A percentile compares a stretch with the other conserved stretches of the same genome.
Evolutionary conservation across 164 flowering plant genomes (phyloP).

Genomic region (Magnolia kwangsiensis): DNA sequence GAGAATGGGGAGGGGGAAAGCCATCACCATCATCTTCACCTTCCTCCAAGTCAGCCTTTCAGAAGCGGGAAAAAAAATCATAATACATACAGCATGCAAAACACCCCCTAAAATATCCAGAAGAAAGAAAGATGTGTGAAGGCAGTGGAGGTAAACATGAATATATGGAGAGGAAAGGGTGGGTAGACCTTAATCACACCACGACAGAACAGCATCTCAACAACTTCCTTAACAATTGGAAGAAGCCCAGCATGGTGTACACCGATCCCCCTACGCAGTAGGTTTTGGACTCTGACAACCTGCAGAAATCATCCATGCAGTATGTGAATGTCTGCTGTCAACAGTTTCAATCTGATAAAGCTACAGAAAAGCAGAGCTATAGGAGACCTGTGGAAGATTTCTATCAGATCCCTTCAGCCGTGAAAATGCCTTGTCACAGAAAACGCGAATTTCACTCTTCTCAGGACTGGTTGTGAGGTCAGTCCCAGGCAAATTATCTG

Average conservation of each 20-base stretch:
- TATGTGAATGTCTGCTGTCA: conserved; percentile 5
- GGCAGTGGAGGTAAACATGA: not conserved
- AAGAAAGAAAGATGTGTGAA: not conserved
- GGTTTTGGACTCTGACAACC: conserved; percentile 88
- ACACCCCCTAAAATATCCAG: not conserved
- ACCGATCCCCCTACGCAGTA: conserved; percentile 87
- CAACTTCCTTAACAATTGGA: conserved; percentile 98
- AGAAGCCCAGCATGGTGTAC: conserved; percentile 99
- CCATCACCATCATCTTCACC: too few relatives aligned
- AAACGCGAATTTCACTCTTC: conserved; percentile 91
- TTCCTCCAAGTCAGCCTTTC: not conserved
- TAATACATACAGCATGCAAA: not conserved
- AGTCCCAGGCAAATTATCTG: conserved; percentile 62
- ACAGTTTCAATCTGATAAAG: conserved; percentile 8
- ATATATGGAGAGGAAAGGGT: not conserved
- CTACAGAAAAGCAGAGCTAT: not conserved
- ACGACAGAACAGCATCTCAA: conserved; percentile 98
- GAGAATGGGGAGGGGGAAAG: too few relatives aligned
- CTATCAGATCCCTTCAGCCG: conserved; percentile 95
- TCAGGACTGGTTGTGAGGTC: conserved; percentile 91
- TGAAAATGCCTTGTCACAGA: conserved; percentile 99
- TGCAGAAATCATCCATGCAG: conserved; percentile 21
- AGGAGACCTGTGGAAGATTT: conserved; percentile 86
- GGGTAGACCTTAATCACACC: conserved; percentile 83
- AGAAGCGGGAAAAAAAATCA: not conserved